Evolutionary conservation across 768 basidiomycete genomes (phyloP).

Genomic region (Pilatotrama ljubarskyi): DNA sequence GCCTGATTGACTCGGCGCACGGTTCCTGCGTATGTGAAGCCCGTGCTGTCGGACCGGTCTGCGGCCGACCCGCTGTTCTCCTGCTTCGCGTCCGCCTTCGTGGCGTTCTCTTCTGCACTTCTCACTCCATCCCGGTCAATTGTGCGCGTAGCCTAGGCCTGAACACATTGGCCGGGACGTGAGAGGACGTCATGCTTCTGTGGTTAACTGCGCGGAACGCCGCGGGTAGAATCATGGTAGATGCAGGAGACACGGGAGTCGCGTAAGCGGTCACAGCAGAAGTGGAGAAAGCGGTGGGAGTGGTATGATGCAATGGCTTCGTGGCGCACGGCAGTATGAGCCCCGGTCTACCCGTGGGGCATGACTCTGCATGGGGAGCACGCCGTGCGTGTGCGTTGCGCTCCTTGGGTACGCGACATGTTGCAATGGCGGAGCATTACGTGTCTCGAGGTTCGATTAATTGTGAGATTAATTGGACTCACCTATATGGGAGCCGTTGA

Average conservation of each 20-base stretch:
- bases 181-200: not conserved
- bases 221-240: not conserved
- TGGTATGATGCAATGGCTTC: not conserved
- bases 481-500: not conserved
- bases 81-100: not conserved
- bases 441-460: constrained; percentile 1
- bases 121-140: not conserved
- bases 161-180: not conserved
- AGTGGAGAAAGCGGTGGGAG: not conserved
- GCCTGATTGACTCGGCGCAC: not conserved
- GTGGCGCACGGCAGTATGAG: not conserved
- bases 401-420: too few species aligned
- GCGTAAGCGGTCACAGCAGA: not conserved
- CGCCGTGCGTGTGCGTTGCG: too few species aligned
- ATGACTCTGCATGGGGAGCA: not conserved
- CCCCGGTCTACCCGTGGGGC: not conserved
- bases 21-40: not conserved
- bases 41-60: not conserved
- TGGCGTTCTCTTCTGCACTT: not conserved
- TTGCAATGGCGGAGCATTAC: not conserved
- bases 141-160: not conserved
- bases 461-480: not conserved
- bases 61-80: not conserved
- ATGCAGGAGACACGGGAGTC: not conserved
- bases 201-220: not conserved